A percentile compares a stretch with the other conserved stretches of the same genome.
These are phyloP conservation scores for Xylaria telfairii DNA, from an alignment of 495 filamentous ascomycete species.

Conservation along the genomic window DNA sequence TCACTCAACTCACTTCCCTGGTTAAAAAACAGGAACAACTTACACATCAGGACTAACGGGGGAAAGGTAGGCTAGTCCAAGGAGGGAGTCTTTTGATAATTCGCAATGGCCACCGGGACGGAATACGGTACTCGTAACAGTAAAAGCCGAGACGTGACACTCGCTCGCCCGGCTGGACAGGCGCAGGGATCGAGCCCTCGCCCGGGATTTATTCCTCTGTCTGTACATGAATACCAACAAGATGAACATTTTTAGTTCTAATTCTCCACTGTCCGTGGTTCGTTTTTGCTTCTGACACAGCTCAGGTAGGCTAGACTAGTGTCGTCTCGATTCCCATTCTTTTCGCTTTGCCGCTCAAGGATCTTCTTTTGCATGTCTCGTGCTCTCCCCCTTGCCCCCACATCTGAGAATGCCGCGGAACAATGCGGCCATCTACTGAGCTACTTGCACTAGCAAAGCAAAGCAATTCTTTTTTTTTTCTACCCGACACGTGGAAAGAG, in stretches of 20 bases:
- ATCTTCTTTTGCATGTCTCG: not conserved
- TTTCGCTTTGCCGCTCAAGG: not conserved
- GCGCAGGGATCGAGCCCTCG: not conserved
- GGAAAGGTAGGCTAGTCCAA: not conserved
- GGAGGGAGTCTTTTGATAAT: not conserved
- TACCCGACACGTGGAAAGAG: slow-evolving; percentile 21
- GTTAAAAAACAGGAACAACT: not conserved
- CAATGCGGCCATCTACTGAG: slow-evolving; percentile 5
- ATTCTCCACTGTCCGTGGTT: slow-evolving; percentile 1
- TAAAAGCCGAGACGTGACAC: not conserved
- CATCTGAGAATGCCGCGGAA: slow-evolving; percentile 16
- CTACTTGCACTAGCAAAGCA: not conserved
- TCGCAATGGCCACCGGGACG: not conserved
- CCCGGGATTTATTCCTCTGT: not conserved
- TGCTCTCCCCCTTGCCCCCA: slow-evolving; percentile 6
- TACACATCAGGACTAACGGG: not conserved
- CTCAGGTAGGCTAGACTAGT: not conserved
- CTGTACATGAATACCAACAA: not conserved
- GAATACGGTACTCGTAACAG: not conserved
- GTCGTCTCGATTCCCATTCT: not conserved
- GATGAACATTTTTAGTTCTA: slow-evolving; percentile 1
- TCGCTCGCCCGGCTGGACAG: not conserved
- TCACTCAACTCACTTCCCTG: not conserved
- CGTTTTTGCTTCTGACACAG: slow-evolving; percentile 9
- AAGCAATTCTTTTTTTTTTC: not conserved